Base-by-base conservation (phyloP, 2,329 filamentous ascomycete genomes). In the Penicillium thymicola region DNA sequence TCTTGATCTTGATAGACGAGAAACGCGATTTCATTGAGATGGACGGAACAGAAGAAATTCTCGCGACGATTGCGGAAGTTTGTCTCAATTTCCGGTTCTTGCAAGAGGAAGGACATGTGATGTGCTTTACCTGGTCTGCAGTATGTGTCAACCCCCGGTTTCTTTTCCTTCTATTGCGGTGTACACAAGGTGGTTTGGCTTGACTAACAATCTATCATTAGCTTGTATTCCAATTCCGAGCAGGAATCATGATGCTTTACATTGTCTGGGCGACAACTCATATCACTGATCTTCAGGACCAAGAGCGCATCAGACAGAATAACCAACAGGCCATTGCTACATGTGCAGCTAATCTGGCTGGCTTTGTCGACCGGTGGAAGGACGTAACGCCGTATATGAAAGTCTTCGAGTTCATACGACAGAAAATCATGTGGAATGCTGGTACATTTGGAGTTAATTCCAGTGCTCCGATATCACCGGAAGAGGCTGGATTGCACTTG, bases 111-210 rank as follows among this genome's bases (percentile, higher is more conserved):
- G 67, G 66, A 8, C 67, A 69, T 55, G 65, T 67, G 9, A 60
- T 68, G 59, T 69, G 67, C 36, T 68, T 62, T 58, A 69, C 67
- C 1, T 69, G 67, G 67, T 68, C 67, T 55, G 66, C 67, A 46
- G 66, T 69, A 59, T 57, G 65, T 62, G 38, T 30, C 4, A 28
- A 38, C 2, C 3, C 21, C 5, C 2, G 14, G 7, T 14, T 27
- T 27, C 14, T 7, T 11, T 23, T 10, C 7, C 10, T 13, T n/a
- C 21, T n/a, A 23, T 46, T 5, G 9, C 5, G 9, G 1, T 46
- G 10, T 3, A 4, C 28, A 25, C 7, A 3, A n/a, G 1, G 4
- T 14, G 16, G n/a, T 43, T 2, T n/a, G 21, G 8, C 4, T 30
- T 27, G 16, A 32, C 46, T 57, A 25, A 55, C 44, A 32, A 34